Percentiles rank a stretch among this genome's conserved stretches.
These are phyloP conservation scores for Colletotrichum lupini DNA, from an alignment of 2,329 filamentous ascomycete species.

Conservation along the genomic window DNA sequence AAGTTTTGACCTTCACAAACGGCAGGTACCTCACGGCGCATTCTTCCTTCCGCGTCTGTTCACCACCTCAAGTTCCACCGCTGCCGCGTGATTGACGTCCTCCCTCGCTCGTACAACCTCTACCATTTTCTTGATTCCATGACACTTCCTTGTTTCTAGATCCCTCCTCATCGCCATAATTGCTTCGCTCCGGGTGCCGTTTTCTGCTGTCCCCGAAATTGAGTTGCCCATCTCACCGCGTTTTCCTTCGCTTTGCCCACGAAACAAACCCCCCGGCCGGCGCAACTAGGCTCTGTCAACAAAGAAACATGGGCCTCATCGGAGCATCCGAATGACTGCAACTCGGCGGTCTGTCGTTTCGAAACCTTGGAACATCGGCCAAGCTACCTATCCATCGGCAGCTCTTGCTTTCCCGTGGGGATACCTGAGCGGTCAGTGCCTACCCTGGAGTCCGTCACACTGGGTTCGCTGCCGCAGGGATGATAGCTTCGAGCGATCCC, in stretches of 20 bases:
- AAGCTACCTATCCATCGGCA: conserved; percentile 26
- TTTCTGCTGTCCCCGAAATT: conserved; percentile 12
- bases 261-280: background rate
- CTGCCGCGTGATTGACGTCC: background rate
- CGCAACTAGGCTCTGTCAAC: background rate
- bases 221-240: background rate
- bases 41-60: background rate
- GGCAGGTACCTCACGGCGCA: background rate
- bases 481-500: conserved; percentile 16
- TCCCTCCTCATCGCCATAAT: background rate
- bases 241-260: conserved; percentile 1
- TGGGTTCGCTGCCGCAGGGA: conserved; percentile 22
- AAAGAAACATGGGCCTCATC: background rate
- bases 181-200: background rate
- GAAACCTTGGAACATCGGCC: conserved; percentile 12
- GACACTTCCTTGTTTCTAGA: too few relatives aligned
- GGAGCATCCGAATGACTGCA: conserved; percentile 14
- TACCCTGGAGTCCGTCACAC: conserved; percentile 15
- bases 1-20: background rate
- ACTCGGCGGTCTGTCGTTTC: conserved; percentile 9
- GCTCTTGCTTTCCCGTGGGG: conserved; percentile 19
- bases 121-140: background rate
- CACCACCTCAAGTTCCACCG: background rate
- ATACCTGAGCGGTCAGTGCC: conserved; percentile 26
- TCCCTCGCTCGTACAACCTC: background rate